These are phyloP conservation scores for Solioccasus polychromus DNA, from an alignment of 768 basidiomycete species.

Conservation along the genomic window DNA sequence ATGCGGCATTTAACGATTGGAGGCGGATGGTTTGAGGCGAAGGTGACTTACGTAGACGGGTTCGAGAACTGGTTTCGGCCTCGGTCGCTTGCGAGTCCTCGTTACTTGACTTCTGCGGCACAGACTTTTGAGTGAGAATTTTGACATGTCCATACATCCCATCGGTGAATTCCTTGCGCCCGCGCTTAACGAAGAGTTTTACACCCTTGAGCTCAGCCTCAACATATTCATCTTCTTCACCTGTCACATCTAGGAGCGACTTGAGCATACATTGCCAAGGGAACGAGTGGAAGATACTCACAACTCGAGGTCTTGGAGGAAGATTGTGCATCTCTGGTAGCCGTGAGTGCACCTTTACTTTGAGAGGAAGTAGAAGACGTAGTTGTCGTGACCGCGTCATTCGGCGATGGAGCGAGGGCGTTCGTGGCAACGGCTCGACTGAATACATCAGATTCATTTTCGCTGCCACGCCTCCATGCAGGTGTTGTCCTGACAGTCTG, in stretches of 20 bases:
- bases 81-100: slow-evolving; percentile 5
- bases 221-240: slow-evolving; percentile 63
- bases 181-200: slow-evolving; percentile 44
- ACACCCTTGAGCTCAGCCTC: slow-evolving; percentile 56
- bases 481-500: slow-evolving; percentile 18
- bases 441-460: slow-evolving; percentile 8
- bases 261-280: neutral
- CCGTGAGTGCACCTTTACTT: neutral
- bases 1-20: slow-evolving; percentile 15
- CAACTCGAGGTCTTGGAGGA: slow-evolving; percentile 12
- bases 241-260: slow-evolving; percentile 39
- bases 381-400: slow-evolving; percentile 9
- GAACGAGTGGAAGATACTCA: slow-evolving; percentile 9
- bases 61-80: slow-evolving; percentile 15
- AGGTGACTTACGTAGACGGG: slow-evolving; percentile 31
- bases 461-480: slow-evolving; percentile 24
- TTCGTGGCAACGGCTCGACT: slow-evolving; percentile 3
- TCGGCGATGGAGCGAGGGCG: slow-evolving; percentile 19
- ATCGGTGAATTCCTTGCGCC: slow-evolving; percentile 49
- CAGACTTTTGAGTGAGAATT: slow-evolving; percentile 42
- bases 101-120: neutral
- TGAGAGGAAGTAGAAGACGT: neutral
- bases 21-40: slow-evolving; percentile 18
- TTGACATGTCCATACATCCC: slow-evolving; percentile 63
- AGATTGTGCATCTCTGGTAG: neutral